Conservation (phyloP, 345 rosid species). For the Citrus inodora region DNA sequence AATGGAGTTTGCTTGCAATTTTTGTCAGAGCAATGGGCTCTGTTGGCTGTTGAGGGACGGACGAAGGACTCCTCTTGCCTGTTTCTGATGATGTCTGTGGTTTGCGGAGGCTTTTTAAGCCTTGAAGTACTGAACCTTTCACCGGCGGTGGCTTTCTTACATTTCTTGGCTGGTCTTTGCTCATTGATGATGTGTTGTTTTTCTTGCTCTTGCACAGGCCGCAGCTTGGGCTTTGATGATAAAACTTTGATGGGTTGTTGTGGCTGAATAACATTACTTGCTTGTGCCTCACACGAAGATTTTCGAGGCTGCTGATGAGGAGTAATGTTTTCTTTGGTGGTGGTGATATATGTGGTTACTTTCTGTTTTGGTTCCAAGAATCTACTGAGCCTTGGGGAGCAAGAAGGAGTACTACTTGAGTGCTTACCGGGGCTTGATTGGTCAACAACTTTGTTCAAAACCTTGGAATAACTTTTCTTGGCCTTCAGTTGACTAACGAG, state of each 20-base stretch:
- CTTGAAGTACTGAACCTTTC: conserved; percentile 30
- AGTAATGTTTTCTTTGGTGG: conserved; percentile 15
- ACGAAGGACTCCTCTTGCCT: conserved; percentile 69
- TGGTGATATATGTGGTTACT: neutral
- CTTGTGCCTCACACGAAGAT: neutral
- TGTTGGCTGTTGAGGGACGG: conserved; percentile 36
- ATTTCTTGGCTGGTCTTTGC: conserved; percentile 30
- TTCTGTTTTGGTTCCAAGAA: conserved; percentile 36
- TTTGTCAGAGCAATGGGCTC: conserved; percentile 46
- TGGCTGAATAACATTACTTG: neutral
- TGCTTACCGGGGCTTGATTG: conserved; percentile 32
- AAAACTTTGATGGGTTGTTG: conserved; percentile 18
- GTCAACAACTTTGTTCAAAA: conserved; percentile 14
- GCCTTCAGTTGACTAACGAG: conserved; percentile 31
- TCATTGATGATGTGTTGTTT: conserved; percentile 2
- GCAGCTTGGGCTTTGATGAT: conserved; percentile 23
- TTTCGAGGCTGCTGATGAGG: conserved; percentile 18
- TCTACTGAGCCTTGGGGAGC: conserved; percentile 52
- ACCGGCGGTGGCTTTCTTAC: conserved; percentile 30
- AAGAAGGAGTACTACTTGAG: conserved; percentile 25
- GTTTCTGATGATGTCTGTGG: conserved; percentile 36
- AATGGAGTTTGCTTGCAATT: conserved; percentile 55
- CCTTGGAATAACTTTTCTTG: conserved; percentile 44
- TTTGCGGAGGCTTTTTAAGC: conserved; percentile 42
- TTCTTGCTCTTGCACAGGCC: conserved; percentile 14